Evolutionary conservation across 768 basidiomycete species (phyloP), one percentile per base, ranked within the genome.

Genomic region (Neoboletus brunneissimus): DNA sequence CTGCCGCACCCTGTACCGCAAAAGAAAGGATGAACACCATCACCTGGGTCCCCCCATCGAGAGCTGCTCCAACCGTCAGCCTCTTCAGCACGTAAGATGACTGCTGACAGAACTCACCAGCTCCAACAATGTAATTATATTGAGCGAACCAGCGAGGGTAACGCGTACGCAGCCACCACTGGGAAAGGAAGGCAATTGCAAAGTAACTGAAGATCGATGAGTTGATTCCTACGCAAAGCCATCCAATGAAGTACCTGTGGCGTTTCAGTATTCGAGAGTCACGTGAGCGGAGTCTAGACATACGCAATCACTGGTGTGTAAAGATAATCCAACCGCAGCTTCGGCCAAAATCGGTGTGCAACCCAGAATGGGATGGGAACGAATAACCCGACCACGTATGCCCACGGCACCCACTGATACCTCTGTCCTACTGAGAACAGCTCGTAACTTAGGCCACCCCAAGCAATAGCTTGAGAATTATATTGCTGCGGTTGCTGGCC

Each of bases 41-140:
- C 18, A 83, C 80, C 66, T 82, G 75, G 5, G 70, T 67, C 18
- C 73, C 77, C 8, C 72, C 72, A 56, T 77, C 72, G 22, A 78
- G 73, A 27, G 66, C 71, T 64, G 59, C 58, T 34, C 41, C 43
- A 38, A 42, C 22, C 20, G 8, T 57, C 23, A 64, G 46, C 11
- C n/a, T n/a, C n/a, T 46, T 32, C 35, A 22, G 22, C 13, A 42
- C 18, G 25, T 12, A 48, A 11, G 4, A 16, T n/a, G 20, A 40
- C 32, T 23, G 18, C 29, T 29, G n/a, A n/a, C 1, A 16, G 32
- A 41, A 60, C 69, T 56, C 42, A 71, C 67, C 87, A 41, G 85
- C 88, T 29, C 84, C 84, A 4, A 88, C 69, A 38, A 86, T 80
- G 63, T 85, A 86, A 64, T 87, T 86, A 67, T 85, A 85, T 62